Percentiles rank a stretch among this genome's conserved stretches.
phyloP scores from a whole-genome alignment of 768 basidiomycete genomes.

The Pisolithus marmoratus region DNA sequence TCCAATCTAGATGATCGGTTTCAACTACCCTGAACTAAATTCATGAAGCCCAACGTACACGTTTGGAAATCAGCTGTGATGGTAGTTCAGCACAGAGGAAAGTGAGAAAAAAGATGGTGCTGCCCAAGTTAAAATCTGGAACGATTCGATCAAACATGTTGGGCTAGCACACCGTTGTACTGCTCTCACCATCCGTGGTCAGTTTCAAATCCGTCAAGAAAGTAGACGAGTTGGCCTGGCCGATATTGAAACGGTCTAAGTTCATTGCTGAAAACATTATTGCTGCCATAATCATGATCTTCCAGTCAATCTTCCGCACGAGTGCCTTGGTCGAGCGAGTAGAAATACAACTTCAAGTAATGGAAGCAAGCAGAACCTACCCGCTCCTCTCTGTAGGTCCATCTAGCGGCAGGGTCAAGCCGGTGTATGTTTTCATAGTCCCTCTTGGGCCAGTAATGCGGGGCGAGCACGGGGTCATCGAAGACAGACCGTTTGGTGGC shows the following conservation, averaged over 20 bases:
- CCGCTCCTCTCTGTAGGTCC: constrained; percentile 55
- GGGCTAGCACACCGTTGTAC: background rate
- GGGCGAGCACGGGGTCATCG: constrained; percentile 42
- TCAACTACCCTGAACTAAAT: background rate
- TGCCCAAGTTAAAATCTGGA: constrained; percentile 52
- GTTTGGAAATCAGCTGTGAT: constrained; percentile 57
- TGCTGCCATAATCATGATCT: constrained; percentile 51
- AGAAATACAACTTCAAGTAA: background rate
- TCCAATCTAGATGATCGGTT: constrained; percentile 35
- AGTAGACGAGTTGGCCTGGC: constrained; percentile 53
- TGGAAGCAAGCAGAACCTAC: constrained; percentile 15
- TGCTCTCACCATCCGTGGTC: constrained; percentile 38
- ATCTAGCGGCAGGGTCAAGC: constrained; percentile 52
- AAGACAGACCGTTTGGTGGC: constrained; percentile 49
- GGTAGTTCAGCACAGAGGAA: constrained; percentile 56
- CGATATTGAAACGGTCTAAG: constrained; percentile 48
- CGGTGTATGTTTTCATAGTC: constrained; percentile 52
- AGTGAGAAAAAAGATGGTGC: constrained; percentile 44
- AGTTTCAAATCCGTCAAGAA: constrained; percentile 51
- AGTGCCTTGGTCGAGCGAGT: constrained; percentile 29
- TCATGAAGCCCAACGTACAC: constrained; percentile 27
- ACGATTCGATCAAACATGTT: background rate
- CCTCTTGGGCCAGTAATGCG: constrained; percentile 40
- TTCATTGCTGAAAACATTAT: constrained; percentile 55
- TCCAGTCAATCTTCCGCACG: constrained; percentile 55